These are phyloP conservation scores for Suillus subalutaceus DNA, from an alignment of 768 basidiomycete genomes.

Conservation along the genomic window DNA sequence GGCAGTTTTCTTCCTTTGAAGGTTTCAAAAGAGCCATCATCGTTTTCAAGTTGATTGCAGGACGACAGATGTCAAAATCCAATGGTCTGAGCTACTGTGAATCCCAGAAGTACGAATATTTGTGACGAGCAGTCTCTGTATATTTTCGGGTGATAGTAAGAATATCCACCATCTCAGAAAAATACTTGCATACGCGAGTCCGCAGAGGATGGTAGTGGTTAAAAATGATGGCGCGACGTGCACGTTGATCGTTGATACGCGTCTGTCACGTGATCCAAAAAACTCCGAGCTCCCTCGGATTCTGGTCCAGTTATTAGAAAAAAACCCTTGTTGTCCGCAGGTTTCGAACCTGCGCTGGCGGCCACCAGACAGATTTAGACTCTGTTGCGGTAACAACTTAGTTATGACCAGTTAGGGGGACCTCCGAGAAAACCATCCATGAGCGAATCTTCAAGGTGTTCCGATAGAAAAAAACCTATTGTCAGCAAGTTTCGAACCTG, in stretches of 20 bases:
- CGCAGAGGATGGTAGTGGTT: constrained; percentile 1
- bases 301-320: too few relatives aligned
- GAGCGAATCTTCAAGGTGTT: too few relatives aligned
- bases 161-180: constrained; percentile 8
- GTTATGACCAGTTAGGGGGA: too few relatives aligned
- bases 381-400: too few relatives aligned
- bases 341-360: too few relatives aligned
- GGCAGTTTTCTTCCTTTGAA: constrained; percentile 15
- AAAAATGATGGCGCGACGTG: not conserved
- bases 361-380: too few relatives aligned
- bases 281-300: too few relatives aligned
- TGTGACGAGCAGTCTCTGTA: constrained; percentile 30
- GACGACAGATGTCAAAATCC: constrained; percentile 22
- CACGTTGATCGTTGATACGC: not conserved
- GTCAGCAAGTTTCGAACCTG: too few relatives aligned
- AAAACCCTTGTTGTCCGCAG: too few relatives aligned
- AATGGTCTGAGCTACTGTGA: constrained; percentile 13
- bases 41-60: constrained; percentile 31
- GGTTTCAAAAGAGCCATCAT: constrained; percentile 24
- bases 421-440: too few relatives aligned
- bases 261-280: not conserved
- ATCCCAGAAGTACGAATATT: constrained; percentile 28
- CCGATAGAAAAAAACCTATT: too few relatives aligned
- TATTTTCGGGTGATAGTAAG: constrained; percentile 21
- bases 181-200: not conserved